These are phyloP conservation scores for Pittosporum tobira DNA, from an alignment of 129 eudicot genomes.

Conservation along the genomic window DNA sequence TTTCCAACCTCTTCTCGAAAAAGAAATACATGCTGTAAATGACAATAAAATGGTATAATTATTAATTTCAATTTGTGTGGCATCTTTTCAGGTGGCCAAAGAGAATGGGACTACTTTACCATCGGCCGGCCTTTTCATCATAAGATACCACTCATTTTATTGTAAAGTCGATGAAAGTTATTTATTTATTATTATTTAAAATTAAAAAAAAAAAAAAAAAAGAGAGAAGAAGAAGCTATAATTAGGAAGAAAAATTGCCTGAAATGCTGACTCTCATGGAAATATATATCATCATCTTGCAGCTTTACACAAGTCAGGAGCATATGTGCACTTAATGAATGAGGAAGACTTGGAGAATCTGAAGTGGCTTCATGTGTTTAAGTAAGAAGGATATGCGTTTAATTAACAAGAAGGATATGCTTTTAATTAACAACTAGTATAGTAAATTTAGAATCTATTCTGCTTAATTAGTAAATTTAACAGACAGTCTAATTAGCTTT, in stretches of 20 bases:
- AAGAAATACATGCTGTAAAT: too few relatives aligned
- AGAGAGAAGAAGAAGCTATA: too few relatives aligned
- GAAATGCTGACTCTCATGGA: not conserved
- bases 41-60: too few relatives aligned
- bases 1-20: not conserved
- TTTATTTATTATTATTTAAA: too few relatives aligned
- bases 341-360: conserved; percentile 62
- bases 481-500: not conserved
- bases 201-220: too few relatives aligned
- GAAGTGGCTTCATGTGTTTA: conserved; percentile 82
- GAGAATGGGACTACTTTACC: conserved; percentile 69
- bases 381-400: conserved; percentile 27
- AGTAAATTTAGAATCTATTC: too few relatives aligned
- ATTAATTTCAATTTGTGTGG: not conserved
- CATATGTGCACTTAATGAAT: conserved; percentile 78
- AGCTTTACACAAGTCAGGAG: conserved; percentile 78
- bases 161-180: too few relatives aligned
- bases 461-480: not conserved
- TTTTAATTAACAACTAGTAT: too few relatives aligned
- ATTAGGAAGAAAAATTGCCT: too few relatives aligned
- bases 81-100: conserved; percentile 54
- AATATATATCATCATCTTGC: not conserved
- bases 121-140: conserved; percentile 78
- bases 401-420: too few relatives aligned
- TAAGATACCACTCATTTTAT: conserved; percentile 82